Conservation (phyloP, 164 flowering plant genomes). For the Vitis vinifera region DNA sequence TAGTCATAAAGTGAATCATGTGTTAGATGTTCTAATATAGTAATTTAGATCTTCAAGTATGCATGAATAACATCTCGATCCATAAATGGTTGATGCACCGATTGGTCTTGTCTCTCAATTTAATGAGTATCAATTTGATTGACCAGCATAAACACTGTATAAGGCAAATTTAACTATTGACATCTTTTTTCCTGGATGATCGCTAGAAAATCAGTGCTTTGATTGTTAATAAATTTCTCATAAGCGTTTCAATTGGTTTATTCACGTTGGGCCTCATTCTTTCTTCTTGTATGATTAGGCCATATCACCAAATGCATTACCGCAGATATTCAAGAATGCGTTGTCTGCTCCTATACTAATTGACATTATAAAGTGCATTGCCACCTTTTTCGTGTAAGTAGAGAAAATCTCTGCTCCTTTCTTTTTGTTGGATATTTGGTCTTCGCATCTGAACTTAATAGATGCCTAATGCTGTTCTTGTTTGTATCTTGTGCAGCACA, state of each 20-base stretch:
- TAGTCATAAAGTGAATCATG: neutral
- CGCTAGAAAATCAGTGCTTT: neutral
- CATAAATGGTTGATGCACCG: neutral
- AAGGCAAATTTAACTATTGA: neutral
- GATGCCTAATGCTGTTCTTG: neutral
- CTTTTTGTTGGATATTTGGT: neutral
- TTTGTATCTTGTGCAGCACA: conserved; percentile 45
- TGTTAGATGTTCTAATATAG: neutral
- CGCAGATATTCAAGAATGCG: conserved; percentile 80
- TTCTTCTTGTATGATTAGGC: conserved; percentile 38
- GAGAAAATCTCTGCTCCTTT: neutral
- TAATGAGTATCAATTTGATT: neutral
- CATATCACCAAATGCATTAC: conserved; percentile 61
- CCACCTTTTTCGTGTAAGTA: conserved; percentile 76
- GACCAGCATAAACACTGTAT: neutral
- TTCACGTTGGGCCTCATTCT: neutral
- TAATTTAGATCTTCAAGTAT: neutral
- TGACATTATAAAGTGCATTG: conserved; percentile 72
- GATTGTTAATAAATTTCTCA: neutral
- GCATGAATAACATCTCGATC: neutral
- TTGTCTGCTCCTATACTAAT: conserved; percentile 70
- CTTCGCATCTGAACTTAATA: neutral
- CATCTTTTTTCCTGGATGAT: neutral
- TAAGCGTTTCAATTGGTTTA: neutral
- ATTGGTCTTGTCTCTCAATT: neutral